A percentile compares a stretch with the other conserved stretches of the same genome.
Conservation (phyloP, 495 filamentous ascomycete species). For the Annulohypoxylon moriforme region DNA sequence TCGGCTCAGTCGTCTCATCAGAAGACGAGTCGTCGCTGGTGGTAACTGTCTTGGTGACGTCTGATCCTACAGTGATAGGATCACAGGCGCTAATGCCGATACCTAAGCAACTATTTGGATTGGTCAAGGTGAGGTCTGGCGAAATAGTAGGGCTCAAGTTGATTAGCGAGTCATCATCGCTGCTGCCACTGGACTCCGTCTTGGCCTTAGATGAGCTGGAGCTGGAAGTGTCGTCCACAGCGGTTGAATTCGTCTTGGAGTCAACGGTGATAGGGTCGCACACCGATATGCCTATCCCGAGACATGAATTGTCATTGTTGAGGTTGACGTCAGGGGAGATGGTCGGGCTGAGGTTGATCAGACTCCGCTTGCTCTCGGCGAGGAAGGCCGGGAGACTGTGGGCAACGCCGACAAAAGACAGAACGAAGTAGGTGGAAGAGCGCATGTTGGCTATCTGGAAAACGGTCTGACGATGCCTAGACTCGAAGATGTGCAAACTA, state of each 20-base stretch:
- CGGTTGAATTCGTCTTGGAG: slow-evolving; percentile 24
- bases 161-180: slow-evolving; percentile 25
- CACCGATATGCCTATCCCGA: slow-evolving; percentile 46
- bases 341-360: slow-evolving; percentile 35
- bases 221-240: background rate
- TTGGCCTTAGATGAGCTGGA: slow-evolving; percentile 1
- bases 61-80: slow-evolving; percentile 42
- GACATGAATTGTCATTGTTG: slow-evolving; percentile 38
- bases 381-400: slow-evolving; percentile 25
- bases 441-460: slow-evolving; percentile 26
- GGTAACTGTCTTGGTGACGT: slow-evolving; percentile 24
- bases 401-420: slow-evolving; percentile 33
- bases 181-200: slow-evolving; percentile 1
- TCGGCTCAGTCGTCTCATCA: background rate
- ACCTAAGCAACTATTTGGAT: slow-evolving; percentile 42
- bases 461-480: background rate
- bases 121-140: slow-evolving; percentile 20
- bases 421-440: slow-evolving; percentile 31
- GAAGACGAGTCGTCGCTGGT: background rate
- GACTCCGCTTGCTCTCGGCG: slow-evolving; percentile 25
- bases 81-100: slow-evolving; percentile 50
- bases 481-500: background rate
- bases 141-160: slow-evolving; percentile 24
- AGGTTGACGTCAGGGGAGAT: slow-evolving; percentile 17
- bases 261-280: slow-evolving; percentile 49